Conservation (phyloP, 495 filamentous ascomycete species). For the Penicillium maclennaniae region DNA sequence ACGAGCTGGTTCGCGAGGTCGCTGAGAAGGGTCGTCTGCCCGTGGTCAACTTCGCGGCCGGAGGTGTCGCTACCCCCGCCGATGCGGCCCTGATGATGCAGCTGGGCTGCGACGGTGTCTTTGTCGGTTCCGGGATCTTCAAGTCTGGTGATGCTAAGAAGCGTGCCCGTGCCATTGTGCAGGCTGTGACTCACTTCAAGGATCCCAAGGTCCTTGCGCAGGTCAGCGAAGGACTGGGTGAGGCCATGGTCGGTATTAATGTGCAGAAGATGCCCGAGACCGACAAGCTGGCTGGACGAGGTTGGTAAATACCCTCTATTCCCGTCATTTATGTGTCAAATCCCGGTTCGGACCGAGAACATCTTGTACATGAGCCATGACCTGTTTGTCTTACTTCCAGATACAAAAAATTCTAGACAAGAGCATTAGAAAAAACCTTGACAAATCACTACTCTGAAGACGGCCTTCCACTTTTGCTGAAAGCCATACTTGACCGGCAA, state of each 20-base stretch:
- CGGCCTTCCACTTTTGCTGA: no score
- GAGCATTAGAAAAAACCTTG: neutral
- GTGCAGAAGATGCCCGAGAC: slow-evolving; percentile 64
- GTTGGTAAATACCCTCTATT: slow-evolving; percentile 60
- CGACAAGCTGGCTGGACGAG: slow-evolving; percentile 80
- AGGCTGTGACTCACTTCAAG: slow-evolving; percentile 84
- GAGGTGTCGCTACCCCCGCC: slow-evolving; percentile 91
- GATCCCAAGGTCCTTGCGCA: slow-evolving; percentile 85
- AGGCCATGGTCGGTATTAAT: slow-evolving; percentile 96
- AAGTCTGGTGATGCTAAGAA: slow-evolving; percentile 86
- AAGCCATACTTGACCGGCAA: neutral
- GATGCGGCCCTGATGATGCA: slow-evolving; percentile 99
- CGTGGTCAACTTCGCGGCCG: slow-evolving; percentile 98
- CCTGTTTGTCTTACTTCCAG: neutral
- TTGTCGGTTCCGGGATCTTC: slow-evolving; percentile 96
- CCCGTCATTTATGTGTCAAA: slow-evolving; percentile 2
- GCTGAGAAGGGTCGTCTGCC: slow-evolving; percentile 84
- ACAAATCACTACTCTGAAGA: no score
- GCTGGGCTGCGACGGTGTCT: slow-evolving; percentile 95
- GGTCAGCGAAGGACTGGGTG: slow-evolving; percentile 80
- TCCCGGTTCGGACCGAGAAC: slow-evolving; percentile 8
- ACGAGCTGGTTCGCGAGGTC: slow-evolving; percentile 75
- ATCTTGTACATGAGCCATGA: slow-evolving; percentile 13
- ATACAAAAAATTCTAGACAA: slow-evolving; percentile 2
- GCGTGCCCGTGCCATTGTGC: slow-evolving; percentile 89